Evolutionary conservation across 78 protist genomes (phyloP).

Genomic region (Anaeramoeba flamelloides): DNA sequence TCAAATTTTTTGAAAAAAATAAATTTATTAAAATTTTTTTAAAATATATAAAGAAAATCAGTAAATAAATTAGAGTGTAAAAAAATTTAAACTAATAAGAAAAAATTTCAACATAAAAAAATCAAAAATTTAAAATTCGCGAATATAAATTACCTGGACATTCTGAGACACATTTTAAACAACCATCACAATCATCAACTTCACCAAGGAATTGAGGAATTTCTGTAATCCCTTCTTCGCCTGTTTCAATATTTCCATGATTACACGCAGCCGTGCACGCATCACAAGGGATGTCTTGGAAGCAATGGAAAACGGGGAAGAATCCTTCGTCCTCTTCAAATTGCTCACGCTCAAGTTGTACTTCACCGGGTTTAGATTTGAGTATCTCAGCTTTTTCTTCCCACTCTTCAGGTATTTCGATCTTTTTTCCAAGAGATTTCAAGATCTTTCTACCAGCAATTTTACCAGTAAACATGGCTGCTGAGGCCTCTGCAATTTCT

Average conservation of each 20-base stretch:
- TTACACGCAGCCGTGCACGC: neutral
- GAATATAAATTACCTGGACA: too few relatives aligned
- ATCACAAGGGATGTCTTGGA: constrained; percentile 10
- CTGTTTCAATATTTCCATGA: neutral
- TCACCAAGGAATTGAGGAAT: neutral
- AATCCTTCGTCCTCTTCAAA: neutral
- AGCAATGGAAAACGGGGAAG: constrained; percentile 3
- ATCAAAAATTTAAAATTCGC: too few relatives aligned
- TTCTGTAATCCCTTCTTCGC: neutral
- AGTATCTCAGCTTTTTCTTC: neutral
- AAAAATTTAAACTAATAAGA: too few relatives aligned
- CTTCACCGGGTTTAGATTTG: neutral
- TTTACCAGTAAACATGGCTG: constrained; percentile 5
- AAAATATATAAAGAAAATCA: too few relatives aligned
- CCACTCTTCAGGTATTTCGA: neutral
- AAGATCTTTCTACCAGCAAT: neutral
- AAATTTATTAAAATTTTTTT: too few relatives aligned
- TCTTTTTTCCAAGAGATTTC: neutral
- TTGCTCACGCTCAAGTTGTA: neutral
- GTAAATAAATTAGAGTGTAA: too few relatives aligned
- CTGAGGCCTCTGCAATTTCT: constrained; percentile 7
- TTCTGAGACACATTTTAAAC: neutral
- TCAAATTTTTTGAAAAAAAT: too few relatives aligned
- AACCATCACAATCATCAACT: neutral
- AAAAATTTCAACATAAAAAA: too few relatives aligned